Evolutionary conservation across 495 filamentous ascomycete genomes (phyloP).

Genomic region (Corynascus novoguineensis): DNA sequence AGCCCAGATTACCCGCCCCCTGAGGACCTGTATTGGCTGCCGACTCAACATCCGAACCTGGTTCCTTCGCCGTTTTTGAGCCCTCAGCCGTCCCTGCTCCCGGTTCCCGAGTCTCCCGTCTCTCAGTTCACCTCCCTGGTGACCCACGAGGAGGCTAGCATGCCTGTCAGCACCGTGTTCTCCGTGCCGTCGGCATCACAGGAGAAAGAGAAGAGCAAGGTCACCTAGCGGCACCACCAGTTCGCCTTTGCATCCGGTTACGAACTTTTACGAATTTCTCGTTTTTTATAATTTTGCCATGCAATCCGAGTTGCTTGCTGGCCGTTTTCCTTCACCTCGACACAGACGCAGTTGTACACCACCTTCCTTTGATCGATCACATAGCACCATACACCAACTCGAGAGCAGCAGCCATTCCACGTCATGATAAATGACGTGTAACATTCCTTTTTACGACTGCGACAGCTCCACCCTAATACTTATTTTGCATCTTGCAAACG

Average conservation of each 20-base stretch:
- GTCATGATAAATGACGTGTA: conserved; percentile 26
- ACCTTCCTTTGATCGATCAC: conserved; percentile 42
- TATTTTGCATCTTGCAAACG: conserved; percentile 17
- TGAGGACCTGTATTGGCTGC: conserved; percentile 28
- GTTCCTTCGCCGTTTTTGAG: conserved; percentile 37
- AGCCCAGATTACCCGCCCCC: conserved; percentile 32
- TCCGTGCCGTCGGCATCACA: conserved; percentile 23
- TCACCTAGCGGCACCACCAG: conserved; percentile 18
- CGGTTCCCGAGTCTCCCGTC: conserved; percentile 34
- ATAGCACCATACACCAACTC: conserved; percentile 24
- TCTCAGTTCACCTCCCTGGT: conserved; percentile 23
- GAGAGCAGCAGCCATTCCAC: conserved; percentile 32
- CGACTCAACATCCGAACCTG: conserved; percentile 18
- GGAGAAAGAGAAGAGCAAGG: conserved; percentile 26
- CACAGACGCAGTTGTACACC: conserved; percentile 48
- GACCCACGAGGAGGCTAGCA: conserved; percentile 28
- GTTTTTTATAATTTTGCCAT: conserved; percentile 15
- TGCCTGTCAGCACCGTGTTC: conserved; percentile 10
- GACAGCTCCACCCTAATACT: conserved; percentile 24
- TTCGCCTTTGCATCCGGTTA: conserved; percentile 3
- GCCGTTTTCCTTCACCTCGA: conserved; percentile 26
- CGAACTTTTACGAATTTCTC: conserved; percentile 18
- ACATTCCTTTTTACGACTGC: conserved; percentile 42
- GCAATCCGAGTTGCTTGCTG: conserved; percentile 16
- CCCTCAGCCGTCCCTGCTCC: conserved; percentile 32